phyloP scores from a whole-genome alignment of 495 filamentous ascomycete genomes.

The Penicillium crystallinum region DNA sequence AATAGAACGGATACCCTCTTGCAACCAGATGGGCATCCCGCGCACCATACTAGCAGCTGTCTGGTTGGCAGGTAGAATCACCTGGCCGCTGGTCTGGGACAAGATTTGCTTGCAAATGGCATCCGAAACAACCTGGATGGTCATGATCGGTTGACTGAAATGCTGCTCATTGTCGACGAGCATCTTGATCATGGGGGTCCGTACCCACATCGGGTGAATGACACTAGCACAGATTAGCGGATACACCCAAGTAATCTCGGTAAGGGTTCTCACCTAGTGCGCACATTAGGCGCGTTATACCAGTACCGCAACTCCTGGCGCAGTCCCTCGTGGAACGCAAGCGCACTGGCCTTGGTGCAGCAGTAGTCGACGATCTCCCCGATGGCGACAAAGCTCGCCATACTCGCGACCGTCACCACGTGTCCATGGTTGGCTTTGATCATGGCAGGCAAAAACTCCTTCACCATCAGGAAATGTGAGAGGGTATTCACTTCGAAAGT shows the following conservation, averaged over 20 bases:
- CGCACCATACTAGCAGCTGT: conserved; percentile 27
- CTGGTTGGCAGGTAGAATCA: conserved; percentile 28
- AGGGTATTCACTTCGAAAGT: conserved; percentile 59
- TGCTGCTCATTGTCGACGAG: conserved; percentile 33
- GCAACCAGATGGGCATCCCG: conserved; percentile 38
- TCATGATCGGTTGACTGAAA: conserved; percentile 37
- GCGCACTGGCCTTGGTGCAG: conserved; percentile 51
- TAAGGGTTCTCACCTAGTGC: conserved; percentile 31
- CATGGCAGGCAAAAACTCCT: conserved; percentile 60
- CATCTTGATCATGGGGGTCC: conserved; percentile 41
- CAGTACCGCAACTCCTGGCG: conserved; percentile 39
- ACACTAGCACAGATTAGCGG: conserved; percentile 19
- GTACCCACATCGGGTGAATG: conserved; percentile 43
- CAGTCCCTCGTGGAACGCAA: conserved; percentile 51
- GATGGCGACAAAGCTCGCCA: conserved; percentile 49
- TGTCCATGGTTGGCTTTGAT: conserved; percentile 56
- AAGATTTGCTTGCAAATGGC: conserved; percentile 42
- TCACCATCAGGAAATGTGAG: conserved; percentile 51
- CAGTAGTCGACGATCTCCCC: conserved; percentile 51
- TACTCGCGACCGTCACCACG: conserved; percentile 50
- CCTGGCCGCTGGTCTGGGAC: conserved; percentile 37
- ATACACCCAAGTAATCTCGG: neutral
- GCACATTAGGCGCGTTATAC: conserved; percentile 40
- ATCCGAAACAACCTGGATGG: conserved; percentile 30
- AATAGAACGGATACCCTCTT: conserved; percentile 30